Base-by-base conservation (phyloP, 345 rosid species). In the Psidium guajava region DNA sequence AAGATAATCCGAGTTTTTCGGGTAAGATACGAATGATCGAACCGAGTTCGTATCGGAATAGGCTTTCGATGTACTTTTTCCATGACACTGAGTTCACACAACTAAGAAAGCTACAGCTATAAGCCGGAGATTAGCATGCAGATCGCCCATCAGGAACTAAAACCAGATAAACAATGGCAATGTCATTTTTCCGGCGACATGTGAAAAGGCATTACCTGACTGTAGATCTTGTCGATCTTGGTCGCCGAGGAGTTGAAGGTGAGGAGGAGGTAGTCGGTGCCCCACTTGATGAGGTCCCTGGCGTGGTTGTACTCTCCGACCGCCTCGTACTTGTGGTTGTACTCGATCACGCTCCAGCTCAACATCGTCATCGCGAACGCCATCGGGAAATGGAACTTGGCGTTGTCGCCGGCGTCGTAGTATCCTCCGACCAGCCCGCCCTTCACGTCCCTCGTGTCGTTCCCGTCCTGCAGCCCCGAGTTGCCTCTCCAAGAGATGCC, bases 291-390 rank as follows among this genome's bases (percentile, higher is more conserved):
- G 91, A 95, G 91, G 42, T 95, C 98, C 52, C 91, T 86, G 83
- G 89, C 84, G 74, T 96, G 98, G 74, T 91, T 83, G 86, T 91
- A 91, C 87, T 94, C 99, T 25, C 86, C 85, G 86, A 93, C 91
- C 36, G 94, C 91, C 59, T 90, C 25, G 83, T 88, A 95, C 85
- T 96, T 96, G 82, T 94, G 93, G 22, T 81, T 87, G 90, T 96
- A 96, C 85, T 96, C 98, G 83, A 96, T 93, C 12, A 93, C 91
- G 87, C 99, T 96, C 99, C 99, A 96, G 87, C 99, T 96, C 36
- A 96, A 89, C 98, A 96, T 92, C 11, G 99, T 93, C 95, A 95
- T 95, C 83, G 98, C 86, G 85, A 88, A 96, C 32, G 99, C 92
- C 98, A 95, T 94, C 12, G 98, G 99, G 87, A 96, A 95, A 90